These are phyloP conservation scores for Daucus carota DNA, from an alignment of 129 eudicot genomes.

Conservation along the genomic window DH1_v3.0 NC_030388.2:20606501-20607000, in stretches of 20 bases:
- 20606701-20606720: not conserved
- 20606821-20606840: not conserved
- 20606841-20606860: not conserved
- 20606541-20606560: not conserved
- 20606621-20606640: not conserved
- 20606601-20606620: slow-evolving; percentile 14
- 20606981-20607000: no score
- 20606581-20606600: slow-evolving; percentile 24
- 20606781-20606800: not conserved
- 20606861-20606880: no score
- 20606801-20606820: not conserved
- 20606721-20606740: not conserved
- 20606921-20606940: no score
- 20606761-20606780: not conserved
- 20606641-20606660: not conserved
- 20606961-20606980: no score
- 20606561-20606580: not conserved
- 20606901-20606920: no score
- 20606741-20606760: not conserved
- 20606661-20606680: not conserved
- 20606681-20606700: not conserved
- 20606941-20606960: no score
- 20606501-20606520: slow-evolving; percentile 4
- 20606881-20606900: no score
- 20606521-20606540: slow-evolving; percentile 5